A percentile compares a stretch with the other conserved stretches of the same genome.
Evolutionary conservation across 1,284 basidiomycete genomes (phyloP).

Genomic region (Cutaneotrichosporon sp.): DNA sequence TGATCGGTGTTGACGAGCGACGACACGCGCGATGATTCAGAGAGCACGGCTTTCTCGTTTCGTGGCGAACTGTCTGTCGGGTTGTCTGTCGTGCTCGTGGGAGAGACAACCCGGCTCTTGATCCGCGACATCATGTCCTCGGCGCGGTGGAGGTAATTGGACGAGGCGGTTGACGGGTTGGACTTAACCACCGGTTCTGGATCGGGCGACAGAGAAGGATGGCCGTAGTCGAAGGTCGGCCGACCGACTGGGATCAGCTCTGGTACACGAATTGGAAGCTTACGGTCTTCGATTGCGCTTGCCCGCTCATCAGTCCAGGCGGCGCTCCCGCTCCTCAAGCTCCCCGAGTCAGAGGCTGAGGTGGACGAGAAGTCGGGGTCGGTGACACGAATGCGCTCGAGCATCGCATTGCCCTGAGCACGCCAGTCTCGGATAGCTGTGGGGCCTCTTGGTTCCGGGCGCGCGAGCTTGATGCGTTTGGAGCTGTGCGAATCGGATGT

Average conservation of each 20-base stretch:
- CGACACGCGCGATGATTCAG: constrained; percentile 45
- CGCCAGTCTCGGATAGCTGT: constrained; percentile 37
- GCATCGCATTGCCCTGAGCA: constrained; percentile 42
- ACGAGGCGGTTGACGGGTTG: constrained; percentile 49
- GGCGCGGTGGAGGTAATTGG: constrained; percentile 68
- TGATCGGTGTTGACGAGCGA: constrained; percentile 21
- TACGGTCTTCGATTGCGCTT: constrained; percentile 14
- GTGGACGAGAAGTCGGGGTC: constrained; percentile 32
- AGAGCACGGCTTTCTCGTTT: constrained; percentile 20
- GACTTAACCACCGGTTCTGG: constrained; percentile 30
- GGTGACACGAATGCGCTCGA: constrained; percentile 46
- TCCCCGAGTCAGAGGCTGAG: background rate
- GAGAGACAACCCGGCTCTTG: constrained; percentile 55
- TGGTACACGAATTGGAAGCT: background rate
- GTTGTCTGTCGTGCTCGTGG: constrained; percentile 31
- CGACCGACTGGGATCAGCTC: constrained; percentile 23
- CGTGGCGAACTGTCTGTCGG: background rate
- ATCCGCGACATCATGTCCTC: constrained; percentile 79
- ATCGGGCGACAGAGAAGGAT: constrained; percentile 7
- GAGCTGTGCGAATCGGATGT: constrained; percentile 36
- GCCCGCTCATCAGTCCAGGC: constrained; percentile 6
- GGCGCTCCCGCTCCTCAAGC: constrained; percentile 6
- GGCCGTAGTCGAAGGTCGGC: constrained; percentile 33
- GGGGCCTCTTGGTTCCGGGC: constrained; percentile 19
- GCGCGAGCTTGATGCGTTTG: constrained; percentile 40